Evolutionary conservation across 2,329 filamentous ascomycete species (phyloP).

Genomic region (Penicillium sumatraense): DNA sequence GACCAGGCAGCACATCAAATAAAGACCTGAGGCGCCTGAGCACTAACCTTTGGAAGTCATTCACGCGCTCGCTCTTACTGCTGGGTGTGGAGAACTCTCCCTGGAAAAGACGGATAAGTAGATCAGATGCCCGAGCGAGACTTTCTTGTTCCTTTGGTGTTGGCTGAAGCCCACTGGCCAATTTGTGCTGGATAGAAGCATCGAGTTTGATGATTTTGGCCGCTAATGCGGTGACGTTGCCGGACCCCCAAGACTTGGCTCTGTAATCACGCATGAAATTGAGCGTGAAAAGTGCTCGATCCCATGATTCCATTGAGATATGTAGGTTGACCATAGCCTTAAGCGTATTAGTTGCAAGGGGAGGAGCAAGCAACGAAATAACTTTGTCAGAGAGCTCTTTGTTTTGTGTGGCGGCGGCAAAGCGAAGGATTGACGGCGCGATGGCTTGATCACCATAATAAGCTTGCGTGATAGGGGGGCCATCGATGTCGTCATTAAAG

Average conservation of each 20-base stretch:
- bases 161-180: constrained; percentile 3
- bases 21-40: constrained; percentile 36
- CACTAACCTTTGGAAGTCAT: constrained; percentile 33
- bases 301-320: constrained; percentile 40
- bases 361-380: constrained; percentile 34
- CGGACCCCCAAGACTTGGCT: constrained; percentile 42
- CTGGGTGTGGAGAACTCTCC: constrained; percentile 38
- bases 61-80: constrained; percentile 17
- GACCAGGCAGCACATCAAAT: constrained; percentile 37
- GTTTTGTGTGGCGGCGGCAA: constrained; percentile 57
- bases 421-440: constrained; percentile 58
- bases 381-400: constrained; percentile 34
- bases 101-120: constrained; percentile 39
- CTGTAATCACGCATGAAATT: constrained; percentile 39
- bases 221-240: constrained; percentile 40
- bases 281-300: constrained; percentile 36
- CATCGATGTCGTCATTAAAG: constrained; percentile 57
- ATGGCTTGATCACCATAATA: constrained; percentile 54
- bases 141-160: constrained; percentile 8
- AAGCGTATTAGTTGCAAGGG: constrained; percentile 40
- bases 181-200: constrained; percentile 23
- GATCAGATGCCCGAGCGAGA: constrained; percentile 32
- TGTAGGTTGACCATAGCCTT: constrained; percentile 42
- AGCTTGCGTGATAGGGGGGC: constrained; percentile 53
- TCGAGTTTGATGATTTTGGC: constrained; percentile 48